Base-by-base conservation (phyloP, 2,329 filamentous ascomycete genomes). In the Trichophyton rubrum region DNA sequence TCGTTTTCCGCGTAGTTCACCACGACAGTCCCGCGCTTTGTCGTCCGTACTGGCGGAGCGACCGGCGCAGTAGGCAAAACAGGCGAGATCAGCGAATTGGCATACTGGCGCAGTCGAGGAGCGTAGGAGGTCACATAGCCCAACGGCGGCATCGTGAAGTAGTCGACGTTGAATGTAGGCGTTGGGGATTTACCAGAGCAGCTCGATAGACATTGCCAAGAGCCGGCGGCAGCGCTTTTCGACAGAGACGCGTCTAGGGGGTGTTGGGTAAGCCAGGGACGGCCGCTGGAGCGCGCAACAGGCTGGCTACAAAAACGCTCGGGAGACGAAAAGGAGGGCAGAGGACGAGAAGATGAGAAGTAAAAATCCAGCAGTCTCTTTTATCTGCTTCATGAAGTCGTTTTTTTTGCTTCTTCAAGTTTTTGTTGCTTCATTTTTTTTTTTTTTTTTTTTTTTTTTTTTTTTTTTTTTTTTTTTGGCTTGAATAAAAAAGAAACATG, bases 1-100 rank as follows among this genome's bases (percentile, higher is more conserved):
- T 91, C 91, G 72, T 97, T 92, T 72, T 99, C 93, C 24, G 93
- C 92, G 71, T 99, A 99, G 77, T 96, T 99, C 75, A 97, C 93
- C 64, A 92, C 89, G 38, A 89, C 93, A 1, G 93, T 97, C 61
- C 93, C 93, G 74, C 93, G 87, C 78, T 99, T 97, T 7, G 93
- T 97, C n/a, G 89, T 95, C 71, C 92, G 85, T 67, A 89, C 82
- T 62, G 82, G 77, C 43, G 86, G 83, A 24, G 84, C 85, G 61
- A 79, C 79, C 66, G 85, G 81, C 64, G 84, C 85, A 60, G 82
- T 82, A 64, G 87, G 88, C 63, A 92, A 82, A 64, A 93, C 85
- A 40, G 92, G 91, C 24, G 89, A 89, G 63, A 96, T 83, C 60
- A 97, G 84, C 41, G 92, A 89, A 77, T 97, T 97, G 73, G 87